phyloP scores from a whole-genome alignment of 2,329 filamentous ascomycete genomes.

The Aspergillus arachidicola region DNA sequence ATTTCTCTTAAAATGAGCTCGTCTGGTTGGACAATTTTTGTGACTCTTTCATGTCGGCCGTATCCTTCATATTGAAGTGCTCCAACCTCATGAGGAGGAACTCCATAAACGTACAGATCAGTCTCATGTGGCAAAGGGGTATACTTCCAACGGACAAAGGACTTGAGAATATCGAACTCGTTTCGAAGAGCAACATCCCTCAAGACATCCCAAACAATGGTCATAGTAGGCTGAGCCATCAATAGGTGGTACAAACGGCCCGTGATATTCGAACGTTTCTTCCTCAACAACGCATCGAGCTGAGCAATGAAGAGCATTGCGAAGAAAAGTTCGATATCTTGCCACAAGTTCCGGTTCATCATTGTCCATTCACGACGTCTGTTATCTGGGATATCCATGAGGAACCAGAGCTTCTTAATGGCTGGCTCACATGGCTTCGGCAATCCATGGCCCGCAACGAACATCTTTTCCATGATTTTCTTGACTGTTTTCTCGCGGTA shows the following conservation, averaged over 20 bases:
- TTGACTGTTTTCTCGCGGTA: conserved; percentile 59
- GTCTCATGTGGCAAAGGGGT: conserved; percentile 30
- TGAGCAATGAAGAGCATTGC: conserved; percentile 70
- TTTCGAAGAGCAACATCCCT: conserved; percentile 57
- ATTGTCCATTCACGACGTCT: conserved; percentile 58
- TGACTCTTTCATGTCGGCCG: conserved; percentile 33
- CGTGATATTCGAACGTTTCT: conserved; percentile 57
- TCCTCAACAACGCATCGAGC: conserved; percentile 68
- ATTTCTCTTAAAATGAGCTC: conserved; percentile 62
- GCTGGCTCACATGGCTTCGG: conserved; percentile 52
- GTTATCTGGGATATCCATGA: conserved; percentile 68
- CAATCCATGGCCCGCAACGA: conserved; percentile 59
- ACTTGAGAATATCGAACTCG: conserved; percentile 55
- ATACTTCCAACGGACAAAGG: conserved; percentile 63
- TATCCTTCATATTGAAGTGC: conserved; percentile 43
- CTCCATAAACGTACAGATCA: conserved; percentile 49
- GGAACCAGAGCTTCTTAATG: conserved; percentile 70
- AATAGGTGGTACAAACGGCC: conserved; percentile 59
- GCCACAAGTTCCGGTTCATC: conserved; percentile 57
- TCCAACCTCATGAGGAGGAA: conserved; percentile 58
- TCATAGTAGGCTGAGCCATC: conserved; percentile 61
- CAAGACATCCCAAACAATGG: conserved; percentile 62
- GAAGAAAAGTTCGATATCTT: conserved; percentile 62
- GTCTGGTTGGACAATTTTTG: conserved; percentile 59
- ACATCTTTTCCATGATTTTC: conserved; percentile 66